A percentile compares a stretch with the other conserved stretches of the same genome.
phyloP scores from a whole-genome alignment of 352 stramenopile genomes.

The Ochromonadaceae sp. region DNA sequence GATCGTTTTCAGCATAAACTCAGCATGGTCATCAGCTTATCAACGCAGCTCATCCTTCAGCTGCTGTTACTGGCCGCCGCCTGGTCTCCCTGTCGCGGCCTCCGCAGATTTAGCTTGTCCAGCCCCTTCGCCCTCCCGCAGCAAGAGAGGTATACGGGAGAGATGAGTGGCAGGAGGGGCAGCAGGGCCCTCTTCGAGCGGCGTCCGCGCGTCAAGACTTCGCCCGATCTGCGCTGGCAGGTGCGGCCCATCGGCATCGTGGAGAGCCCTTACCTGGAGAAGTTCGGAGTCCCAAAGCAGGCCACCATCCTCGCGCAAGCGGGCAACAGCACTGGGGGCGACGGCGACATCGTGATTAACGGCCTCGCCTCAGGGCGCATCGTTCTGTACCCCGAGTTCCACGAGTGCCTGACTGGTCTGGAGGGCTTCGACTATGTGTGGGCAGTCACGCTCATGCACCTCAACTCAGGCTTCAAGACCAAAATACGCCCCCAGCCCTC shows the following conservation, averaged over 20 bases:
- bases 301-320: not conserved
- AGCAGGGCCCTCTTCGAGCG: too few species aligned
- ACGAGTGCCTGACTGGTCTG: conserved; percentile 26
- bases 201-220: too few species aligned
- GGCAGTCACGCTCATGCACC: conserved; percentile 32
- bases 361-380: not conserved
- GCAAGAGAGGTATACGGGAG: too few species aligned
- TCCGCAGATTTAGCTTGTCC: too few species aligned
- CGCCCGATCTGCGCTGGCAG: not conserved
- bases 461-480: conserved; percentile 31
- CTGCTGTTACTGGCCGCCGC: too few species aligned
- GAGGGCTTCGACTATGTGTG: conserved; percentile 33
- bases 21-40: too few species aligned
- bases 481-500: conserved; percentile 27
- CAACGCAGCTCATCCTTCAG: too few species aligned
- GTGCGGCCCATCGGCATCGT: conserved; percentile 4
- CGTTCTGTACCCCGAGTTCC: not conserved
- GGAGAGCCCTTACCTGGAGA: not conserved
- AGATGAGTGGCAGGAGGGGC: too few species aligned
- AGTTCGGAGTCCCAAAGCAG: conserved; percentile 9
- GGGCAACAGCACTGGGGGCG: not conserved
- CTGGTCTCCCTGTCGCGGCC: too few species aligned
- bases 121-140: too few species aligned
- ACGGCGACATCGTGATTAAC: not conserved
- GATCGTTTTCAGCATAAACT: too few species aligned